A percentile compares a stretch with the other conserved stretches of the same genome.
Evolutionary conservation across 2,329 filamentous ascomycete genomes (phyloP).

Genomic region (Fusarium musae): DNA sequence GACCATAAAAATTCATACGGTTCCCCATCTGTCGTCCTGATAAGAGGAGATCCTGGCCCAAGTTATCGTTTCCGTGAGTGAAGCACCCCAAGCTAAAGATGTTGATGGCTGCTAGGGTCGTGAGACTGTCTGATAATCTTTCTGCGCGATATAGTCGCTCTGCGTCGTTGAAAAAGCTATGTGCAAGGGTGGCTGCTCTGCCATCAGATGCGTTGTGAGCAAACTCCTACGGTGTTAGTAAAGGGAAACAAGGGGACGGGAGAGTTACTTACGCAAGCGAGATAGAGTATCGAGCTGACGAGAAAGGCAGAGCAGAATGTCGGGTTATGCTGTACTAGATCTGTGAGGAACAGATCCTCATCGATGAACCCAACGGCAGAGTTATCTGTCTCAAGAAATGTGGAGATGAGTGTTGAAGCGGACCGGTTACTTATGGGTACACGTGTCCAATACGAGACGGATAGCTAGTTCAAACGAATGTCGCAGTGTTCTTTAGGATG

Average conservation of each 20-base stretch:
- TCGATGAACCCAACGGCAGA: neutral
- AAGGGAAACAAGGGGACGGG: accelerated
- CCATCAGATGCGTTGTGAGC: neutral
- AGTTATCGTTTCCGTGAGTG: neutral
- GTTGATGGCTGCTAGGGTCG: neutral
- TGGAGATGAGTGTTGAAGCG: neutral
- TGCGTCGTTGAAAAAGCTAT: neutral
- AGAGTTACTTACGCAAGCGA: neutral
- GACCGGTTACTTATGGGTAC: neutral
- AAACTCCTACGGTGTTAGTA: accelerated
- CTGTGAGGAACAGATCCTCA: neutral
- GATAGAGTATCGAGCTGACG: neutral
- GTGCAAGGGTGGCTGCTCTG: neutral
- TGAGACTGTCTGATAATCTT: neutral
- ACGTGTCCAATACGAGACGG: neutral
- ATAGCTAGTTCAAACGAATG: neutral
- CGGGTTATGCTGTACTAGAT: neutral
- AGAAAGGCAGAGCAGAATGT: neutral
- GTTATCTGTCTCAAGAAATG: neutral
- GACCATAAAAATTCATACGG: neutral
- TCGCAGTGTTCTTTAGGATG: neutral
- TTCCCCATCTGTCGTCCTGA: neutral
- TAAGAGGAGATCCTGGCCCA: neutral
- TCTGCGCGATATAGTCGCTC: neutral
- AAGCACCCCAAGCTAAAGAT: neutral